Evolutionary conservation across 75 land plant genomes (phyloP).

Genomic region (Cryptomeria japonica): DNA sequence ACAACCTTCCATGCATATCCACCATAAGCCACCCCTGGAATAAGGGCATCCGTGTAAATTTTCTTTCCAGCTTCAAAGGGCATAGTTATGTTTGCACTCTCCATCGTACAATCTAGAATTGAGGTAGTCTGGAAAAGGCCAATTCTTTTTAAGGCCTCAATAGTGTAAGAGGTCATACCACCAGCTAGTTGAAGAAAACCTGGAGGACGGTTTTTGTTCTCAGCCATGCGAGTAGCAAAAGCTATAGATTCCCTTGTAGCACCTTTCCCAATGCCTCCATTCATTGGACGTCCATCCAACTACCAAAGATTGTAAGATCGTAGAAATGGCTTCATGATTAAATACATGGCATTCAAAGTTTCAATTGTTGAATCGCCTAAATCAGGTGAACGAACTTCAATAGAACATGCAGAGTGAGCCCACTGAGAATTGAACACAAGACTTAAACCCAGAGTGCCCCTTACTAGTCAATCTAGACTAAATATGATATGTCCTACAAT

Average conservation of each 20-base stretch:
- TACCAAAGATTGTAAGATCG: too few relatives aligned
- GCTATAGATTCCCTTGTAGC: constrained; percentile 79
- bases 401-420: too few relatives aligned
- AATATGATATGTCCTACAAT: too few relatives aligned
- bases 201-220: constrained; percentile 49
- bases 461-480: too few relatives aligned
- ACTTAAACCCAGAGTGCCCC: too few relatives aligned
- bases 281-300: constrained; percentile 99
- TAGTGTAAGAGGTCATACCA: constrained; percentile 84
- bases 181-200: constrained; percentile 96
- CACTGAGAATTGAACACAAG: too few relatives aligned
- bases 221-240: constrained; percentile 57
- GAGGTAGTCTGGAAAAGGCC: constrained; percentile 49
- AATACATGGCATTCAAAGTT: constrained; percentile 56
- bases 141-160: constrained; percentile 45
- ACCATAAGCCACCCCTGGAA: constrained; percentile 87
- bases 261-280: constrained; percentile 92
- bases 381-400: constrained; percentile 87
- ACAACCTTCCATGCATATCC: constrained; percentile 91
- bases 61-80: background rate
- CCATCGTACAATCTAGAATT: background rate
- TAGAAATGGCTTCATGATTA: constrained; percentile 45
- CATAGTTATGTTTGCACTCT: background rate
- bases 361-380: constrained; percentile 53
- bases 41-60: constrained; percentile 18